Evolutionary conservation across 106 monocot species (phyloP).

Genomic region (Cymbidium sinense): DNA sequence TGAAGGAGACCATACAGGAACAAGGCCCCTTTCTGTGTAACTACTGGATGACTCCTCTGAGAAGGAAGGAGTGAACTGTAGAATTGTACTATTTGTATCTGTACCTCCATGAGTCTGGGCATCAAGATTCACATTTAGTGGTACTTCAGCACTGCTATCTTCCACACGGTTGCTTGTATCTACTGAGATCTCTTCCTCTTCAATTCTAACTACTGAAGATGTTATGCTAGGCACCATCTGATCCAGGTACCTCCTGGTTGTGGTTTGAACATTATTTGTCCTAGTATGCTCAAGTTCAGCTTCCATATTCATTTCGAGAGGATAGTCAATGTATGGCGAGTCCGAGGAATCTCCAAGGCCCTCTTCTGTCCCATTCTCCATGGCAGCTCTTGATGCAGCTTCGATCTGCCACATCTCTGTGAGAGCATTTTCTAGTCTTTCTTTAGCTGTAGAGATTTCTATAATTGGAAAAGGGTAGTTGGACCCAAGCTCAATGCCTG

Average conservation of each 20-base stretch:
- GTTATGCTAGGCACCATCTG: slow-evolving; percentile 93
- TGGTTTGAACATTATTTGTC: slow-evolving; percentile 13
- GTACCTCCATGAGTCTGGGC: slow-evolving; percentile 14
- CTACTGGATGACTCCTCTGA: slow-evolving; percentile 30
- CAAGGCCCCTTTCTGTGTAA: slow-evolving; percentile 65
- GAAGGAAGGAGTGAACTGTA: slow-evolving; percentile 9
- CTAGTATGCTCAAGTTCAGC: slow-evolving; percentile 34
- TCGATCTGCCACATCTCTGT: slow-evolving; percentile 86
- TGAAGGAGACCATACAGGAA: slow-evolving; percentile 79
- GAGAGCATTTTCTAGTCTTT: slow-evolving; percentile 61
- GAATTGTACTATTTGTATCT: slow-evolving; percentile 21
- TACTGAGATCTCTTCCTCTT: slow-evolving; percentile 39
- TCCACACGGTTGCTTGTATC: slow-evolving; percentile 15
- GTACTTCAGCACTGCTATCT: slow-evolving; percentile 66
- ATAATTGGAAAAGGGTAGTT: slow-evolving; percentile 90
- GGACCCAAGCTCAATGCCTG: slow-evolving; percentile 88
- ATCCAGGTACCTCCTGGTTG: slow-evolving; percentile 42
- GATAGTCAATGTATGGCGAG: slow-evolving; percentile 50
- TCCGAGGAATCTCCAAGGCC: slow-evolving; percentile 93
- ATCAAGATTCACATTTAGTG: slow-evolving; percentile 41
- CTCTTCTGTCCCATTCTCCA: slow-evolving; percentile 83
- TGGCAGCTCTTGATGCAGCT: slow-evolving; percentile 65
- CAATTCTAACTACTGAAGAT: slow-evolving; percentile 53
- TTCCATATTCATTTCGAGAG: slow-evolving; percentile 69
- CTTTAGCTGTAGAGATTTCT: slow-evolving; percentile 62